Conservation (phyloP, 2,329 filamentous ascomycete genomes). For the Ascochyta viciae-villosae region DNA sequence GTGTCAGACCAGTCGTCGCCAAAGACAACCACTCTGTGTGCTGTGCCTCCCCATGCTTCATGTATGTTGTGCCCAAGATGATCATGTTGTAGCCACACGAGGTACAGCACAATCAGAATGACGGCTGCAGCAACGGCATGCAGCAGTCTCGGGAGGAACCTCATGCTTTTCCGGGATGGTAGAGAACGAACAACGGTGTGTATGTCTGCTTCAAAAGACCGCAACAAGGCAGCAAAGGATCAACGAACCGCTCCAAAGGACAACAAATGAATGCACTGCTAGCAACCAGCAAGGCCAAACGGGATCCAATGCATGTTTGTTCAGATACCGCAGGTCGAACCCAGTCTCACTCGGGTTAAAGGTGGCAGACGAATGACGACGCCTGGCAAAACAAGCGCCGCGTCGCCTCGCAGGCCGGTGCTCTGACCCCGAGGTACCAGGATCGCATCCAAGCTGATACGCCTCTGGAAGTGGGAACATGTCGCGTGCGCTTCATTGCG, state of each 20-base stretch:
- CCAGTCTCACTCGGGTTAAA: slow-evolving; percentile 25
- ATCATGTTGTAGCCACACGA: slow-evolving; percentile 38
- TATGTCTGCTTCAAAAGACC: neutral
- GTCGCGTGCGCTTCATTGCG: slow-evolving; percentile 25
- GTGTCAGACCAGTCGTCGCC: slow-evolving; percentile 51
- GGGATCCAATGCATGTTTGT: slow-evolving; percentile 27
- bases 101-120: slow-evolving; percentile 40
- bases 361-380: slow-evolving; percentile 31
- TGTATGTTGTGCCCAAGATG: slow-evolving; percentile 36
- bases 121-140: slow-evolving; percentile 33
- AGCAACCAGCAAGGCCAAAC: slow-evolving; percentile 1
- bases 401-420: slow-evolving; percentile 11
- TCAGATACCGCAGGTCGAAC: slow-evolving; percentile 15
- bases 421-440: slow-evolving; percentile 10
- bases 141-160: slow-evolving; percentile 42
- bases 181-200: neutral
- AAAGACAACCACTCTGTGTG: slow-evolving; percentile 48
- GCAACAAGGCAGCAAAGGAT: slow-evolving; percentile 7
- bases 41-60: slow-evolving; percentile 37
- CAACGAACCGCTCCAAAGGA: slow-evolving; percentile 9
- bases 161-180: slow-evolving; percentile 28
- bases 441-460: slow-evolving; percentile 13
- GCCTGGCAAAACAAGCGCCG: slow-evolving; percentile 20
- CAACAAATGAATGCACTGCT: slow-evolving; percentile 4
- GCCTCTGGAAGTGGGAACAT: slow-evolving; percentile 18